Percentiles rank a stretch among this genome's conserved stretches.
Evolutionary conservation across 1,284 basidiomycete species (phyloP).

Genomic region (Cryptococcus sp.): DNA sequence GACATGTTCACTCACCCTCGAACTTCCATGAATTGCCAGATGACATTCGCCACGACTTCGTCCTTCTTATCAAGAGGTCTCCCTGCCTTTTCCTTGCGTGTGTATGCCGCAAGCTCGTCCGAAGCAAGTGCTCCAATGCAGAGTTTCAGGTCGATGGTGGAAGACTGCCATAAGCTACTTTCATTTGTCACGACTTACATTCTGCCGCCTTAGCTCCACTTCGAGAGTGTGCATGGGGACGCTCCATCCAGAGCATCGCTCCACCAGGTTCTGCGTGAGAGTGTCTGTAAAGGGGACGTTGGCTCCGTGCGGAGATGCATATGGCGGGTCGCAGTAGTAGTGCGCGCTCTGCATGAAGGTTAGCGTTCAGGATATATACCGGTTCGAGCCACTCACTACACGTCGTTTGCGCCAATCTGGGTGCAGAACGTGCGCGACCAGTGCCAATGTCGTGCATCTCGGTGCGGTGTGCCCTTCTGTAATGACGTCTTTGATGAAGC

Average conservation of each 20-base stretch:
- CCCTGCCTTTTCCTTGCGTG: constrained; percentile 55
- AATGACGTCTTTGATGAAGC: constrained; percentile 93
- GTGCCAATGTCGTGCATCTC: constrained; percentile 82
- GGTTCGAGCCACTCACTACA: constrained; percentile 54
- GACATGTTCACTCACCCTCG: constrained; percentile 66
- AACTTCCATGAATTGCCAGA: constrained; percentile 96
- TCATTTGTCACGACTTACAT: constrained; percentile 64
- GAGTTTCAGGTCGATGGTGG: constrained; percentile 95
- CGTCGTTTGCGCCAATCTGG: constrained; percentile 72
- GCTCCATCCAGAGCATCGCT: constrained; percentile 89
- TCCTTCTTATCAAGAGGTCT: constrained; percentile 91
- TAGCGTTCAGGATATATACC: not conserved
- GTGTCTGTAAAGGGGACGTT: constrained; percentile 70
- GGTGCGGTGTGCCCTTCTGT: constrained; percentile 91
- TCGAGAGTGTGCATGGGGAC: constrained; percentile 85
- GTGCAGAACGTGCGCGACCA: constrained; percentile 75
- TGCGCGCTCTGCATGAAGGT: constrained; percentile 45
- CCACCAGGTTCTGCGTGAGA: constrained; percentile 81
- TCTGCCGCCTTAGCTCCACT: constrained; percentile 92
- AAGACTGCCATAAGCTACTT: constrained; percentile 61
- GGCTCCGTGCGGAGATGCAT: constrained; percentile 29
- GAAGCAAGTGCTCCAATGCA: constrained; percentile 87
- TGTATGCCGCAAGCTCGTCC: constrained; percentile 75
- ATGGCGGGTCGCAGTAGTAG: constrained; percentile 56
- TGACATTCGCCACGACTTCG: constrained; percentile 95